A percentile compares a stretch with the other conserved stretches of the same genome.
Conservation (phyloP, 2,329 filamentous ascomycete species). For the Davidsoniella virescens region DNA sequence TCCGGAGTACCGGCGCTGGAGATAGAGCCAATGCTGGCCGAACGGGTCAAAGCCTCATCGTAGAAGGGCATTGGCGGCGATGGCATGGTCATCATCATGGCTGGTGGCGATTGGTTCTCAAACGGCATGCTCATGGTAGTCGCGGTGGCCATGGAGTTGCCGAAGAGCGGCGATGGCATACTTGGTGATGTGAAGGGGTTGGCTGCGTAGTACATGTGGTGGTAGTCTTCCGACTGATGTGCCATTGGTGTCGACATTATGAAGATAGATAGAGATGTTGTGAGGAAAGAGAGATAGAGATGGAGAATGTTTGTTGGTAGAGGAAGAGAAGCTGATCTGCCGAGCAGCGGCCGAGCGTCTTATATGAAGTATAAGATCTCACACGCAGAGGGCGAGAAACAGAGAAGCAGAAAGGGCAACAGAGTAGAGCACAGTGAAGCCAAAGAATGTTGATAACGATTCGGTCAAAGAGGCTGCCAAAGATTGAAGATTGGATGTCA, state of each 20-base stretch:
- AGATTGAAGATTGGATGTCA: too few relatives aligned
- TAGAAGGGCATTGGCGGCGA: not conserved
- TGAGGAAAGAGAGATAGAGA: not conserved
- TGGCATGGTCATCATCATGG: not conserved
- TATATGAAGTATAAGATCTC: too few relatives aligned
- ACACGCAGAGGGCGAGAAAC: not conserved
- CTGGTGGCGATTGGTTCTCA: not conserved
- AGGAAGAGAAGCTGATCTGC: not conserved
- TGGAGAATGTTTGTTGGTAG: not conserved
- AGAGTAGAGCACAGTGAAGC: too few relatives aligned
- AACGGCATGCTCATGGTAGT: slow-evolving; percentile 2
- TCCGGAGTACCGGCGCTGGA: slow-evolving; percentile 5
- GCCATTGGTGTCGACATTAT: slow-evolving; percentile 2
- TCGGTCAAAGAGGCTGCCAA: too few relatives aligned
- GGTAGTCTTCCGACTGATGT: slow-evolving; percentile 2
- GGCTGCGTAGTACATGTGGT: not conserved
- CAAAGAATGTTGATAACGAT: too few relatives aligned
- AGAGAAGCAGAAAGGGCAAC: not conserved
- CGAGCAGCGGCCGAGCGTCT: too few relatives aligned
- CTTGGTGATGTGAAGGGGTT: not conserved
- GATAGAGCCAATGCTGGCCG: slow-evolving; percentile 5
- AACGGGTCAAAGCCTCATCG: slow-evolving; percentile 6
- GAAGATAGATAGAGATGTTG: not conserved
- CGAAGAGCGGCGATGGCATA: slow-evolving; percentile 3
- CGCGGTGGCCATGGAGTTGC: not conserved